These are phyloP conservation scores for Cyclotella cryptica DNA, from an alignment of 108 stramenopile species.

Conservation along the genomic window DNA sequence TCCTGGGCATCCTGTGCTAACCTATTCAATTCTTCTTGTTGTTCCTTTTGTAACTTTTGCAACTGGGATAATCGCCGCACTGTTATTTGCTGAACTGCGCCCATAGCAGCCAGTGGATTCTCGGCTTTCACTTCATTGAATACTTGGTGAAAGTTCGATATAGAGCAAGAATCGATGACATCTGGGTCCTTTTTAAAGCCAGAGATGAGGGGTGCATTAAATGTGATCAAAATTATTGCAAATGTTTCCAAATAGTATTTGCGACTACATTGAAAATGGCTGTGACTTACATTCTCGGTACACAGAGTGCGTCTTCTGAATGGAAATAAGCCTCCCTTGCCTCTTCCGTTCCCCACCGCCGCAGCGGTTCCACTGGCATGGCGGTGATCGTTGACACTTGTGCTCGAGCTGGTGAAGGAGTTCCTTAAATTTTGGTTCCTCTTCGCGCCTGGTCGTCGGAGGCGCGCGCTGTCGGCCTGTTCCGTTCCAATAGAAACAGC, in stretches of 20 bases:
- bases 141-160: constrained; percentile 37
- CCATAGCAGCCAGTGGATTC: constrained; percentile 23
- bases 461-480: no score
- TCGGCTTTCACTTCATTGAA: constrained; percentile 39
- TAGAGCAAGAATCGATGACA: neutral
- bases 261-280: neutral
- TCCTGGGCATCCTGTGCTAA: constrained; percentile 3
- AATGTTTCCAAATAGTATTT: neutral
- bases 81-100: constrained; percentile 39
- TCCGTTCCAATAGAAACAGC: no score
- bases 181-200: neutral
- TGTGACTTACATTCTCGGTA: neutral
- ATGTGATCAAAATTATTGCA: neutral
- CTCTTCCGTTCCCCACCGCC: neutral
- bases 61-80: constrained; percentile 33
- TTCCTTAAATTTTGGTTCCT: no score
- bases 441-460: no score
- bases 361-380: neutral
- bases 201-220: no score
- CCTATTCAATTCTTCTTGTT: constrained; percentile 4
- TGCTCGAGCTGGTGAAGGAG: neutral
- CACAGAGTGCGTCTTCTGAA: neutral
- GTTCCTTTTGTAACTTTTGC: constrained; percentile 4
- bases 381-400: neutral
- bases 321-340: neutral